Conservation (phyloP, 1,284 basidiomycete genomes). For the Trametes pubescens region DNA sequence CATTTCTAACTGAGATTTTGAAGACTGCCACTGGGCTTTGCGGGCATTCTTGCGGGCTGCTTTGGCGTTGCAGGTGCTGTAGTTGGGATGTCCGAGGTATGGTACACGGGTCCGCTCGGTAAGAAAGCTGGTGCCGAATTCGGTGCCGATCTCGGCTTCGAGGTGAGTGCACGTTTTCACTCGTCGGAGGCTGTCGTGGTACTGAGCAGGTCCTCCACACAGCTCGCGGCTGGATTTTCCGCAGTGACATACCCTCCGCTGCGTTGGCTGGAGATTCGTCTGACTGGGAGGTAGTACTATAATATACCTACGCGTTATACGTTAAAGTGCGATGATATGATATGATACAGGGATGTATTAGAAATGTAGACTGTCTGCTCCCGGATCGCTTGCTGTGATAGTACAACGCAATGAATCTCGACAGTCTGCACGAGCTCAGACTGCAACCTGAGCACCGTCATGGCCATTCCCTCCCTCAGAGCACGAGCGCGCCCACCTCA, state of each 20-base stretch:
- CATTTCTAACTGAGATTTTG: no score
- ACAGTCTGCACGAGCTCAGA: background rate
- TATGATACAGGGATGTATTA: background rate
- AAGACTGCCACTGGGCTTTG: slow-evolving; percentile 62
- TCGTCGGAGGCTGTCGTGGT: background rate
- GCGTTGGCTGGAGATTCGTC: slow-evolving; percentile 54
- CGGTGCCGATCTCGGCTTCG: slow-evolving; percentile 67
- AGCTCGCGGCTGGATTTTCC: slow-evolving; percentile 55
- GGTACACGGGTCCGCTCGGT: slow-evolving; percentile 63
- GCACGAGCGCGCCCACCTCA: slow-evolving; percentile 23
- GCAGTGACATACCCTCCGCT: slow-evolving; percentile 51
- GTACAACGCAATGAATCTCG: no score
- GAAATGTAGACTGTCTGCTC: background rate
- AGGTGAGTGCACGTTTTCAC: slow-evolving; percentile 44
- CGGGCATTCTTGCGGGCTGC: slow-evolving; percentile 58
- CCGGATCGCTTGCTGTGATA: background rate
- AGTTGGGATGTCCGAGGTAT: slow-evolving; percentile 58
- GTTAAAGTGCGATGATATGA: background rate
- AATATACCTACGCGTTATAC: no score
- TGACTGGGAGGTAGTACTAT: slow-evolving; percentile 46
- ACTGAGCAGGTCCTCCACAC: background rate
- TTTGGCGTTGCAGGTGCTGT: slow-evolving; percentile 58
- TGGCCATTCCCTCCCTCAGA: background rate
- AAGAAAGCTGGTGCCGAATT: slow-evolving; percentile 49
- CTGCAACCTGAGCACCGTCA: background rate